These are phyloP conservation scores for barrel medic (Medicago truncatula) DNA, from an alignment of 306 rosid genomes.

Conservation along the genomic window MtrunA17r5.0-ANR NC_053048.1:55111501-55112000, in stretches of 20 bases:
- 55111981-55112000: not conserved
- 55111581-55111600: too few relatives aligned
- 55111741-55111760: conserved; percentile 66
- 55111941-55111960: not conserved
- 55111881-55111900: conserved; percentile 35
- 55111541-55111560: not conserved
- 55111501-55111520: conserved; percentile 84
- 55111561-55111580: not conserved
- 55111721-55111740: conserved; percentile 50
- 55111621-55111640: conserved; percentile 36
- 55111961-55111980: not conserved
- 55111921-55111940: not conserved
- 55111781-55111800: conserved; percentile 85
- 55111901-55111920: too few relatives aligned
- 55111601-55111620: not conserved
- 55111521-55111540: not conserved
- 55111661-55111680: conserved; percentile 65
- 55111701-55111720: conserved; percentile 60
- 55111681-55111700: conserved; percentile 64
- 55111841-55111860: conserved; percentile 68
- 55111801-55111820: conserved; percentile 85
- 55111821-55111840: conserved; percentile 81
- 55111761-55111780: conserved; percentile 89
- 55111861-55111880: conserved; percentile 78
- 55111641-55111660: conserved; percentile 74